Percentiles rank a stretch among this genome's conserved stretches.
These are phyloP conservation scores for Cercophora newfieldiana DNA, from an alignment of 495 filamentous ascomycete genomes.

Conservation along the genomic window DNA sequence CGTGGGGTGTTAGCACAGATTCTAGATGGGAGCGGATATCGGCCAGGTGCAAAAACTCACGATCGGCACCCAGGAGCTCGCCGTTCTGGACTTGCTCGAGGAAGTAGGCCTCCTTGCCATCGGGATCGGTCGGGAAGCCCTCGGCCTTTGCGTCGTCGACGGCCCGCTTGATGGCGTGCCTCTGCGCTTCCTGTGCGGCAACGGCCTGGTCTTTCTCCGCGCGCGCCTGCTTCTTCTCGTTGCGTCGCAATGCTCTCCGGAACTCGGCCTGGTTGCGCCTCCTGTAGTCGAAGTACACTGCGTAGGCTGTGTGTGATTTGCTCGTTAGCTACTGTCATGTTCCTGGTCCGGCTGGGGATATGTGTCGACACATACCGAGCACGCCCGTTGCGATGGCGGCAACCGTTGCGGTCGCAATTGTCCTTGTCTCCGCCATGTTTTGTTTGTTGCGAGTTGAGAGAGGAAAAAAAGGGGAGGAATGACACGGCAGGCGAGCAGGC, in stretches of 20 bases:
- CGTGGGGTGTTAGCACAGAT: neutral
- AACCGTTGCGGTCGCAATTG: slow-evolving; percentile 66
- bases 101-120: slow-evolving; percentile 83
- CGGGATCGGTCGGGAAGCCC: slow-evolving; percentile 85
- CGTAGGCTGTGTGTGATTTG: slow-evolving; percentile 54
- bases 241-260: slow-evolving; percentile 78
- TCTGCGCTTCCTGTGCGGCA: slow-evolving; percentile 65
- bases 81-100: slow-evolving; percentile 90
- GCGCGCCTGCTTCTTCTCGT: slow-evolving; percentile 73
- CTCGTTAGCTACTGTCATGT: slow-evolving; percentile 28
- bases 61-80: slow-evolving; percentile 65
- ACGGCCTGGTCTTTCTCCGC: slow-evolving; percentile 76
- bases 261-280: slow-evolving; percentile 85
- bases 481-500: too few relatives aligned
- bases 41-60: slow-evolving; percentile 30
- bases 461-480: neutral
- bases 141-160: slow-evolving; percentile 81
- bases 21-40: neutral
- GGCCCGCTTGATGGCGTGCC: slow-evolving; percentile 65
- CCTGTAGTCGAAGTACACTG: slow-evolving; percentile 92
- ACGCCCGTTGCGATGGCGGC: slow-evolving; percentile 74
- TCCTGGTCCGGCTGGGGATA: slow-evolving; percentile 1
- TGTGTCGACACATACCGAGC: slow-evolving; percentile 57
- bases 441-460: slow-evolving; percentile 2
- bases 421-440: slow-evolving; percentile 14